Percentiles rank a stretch among this genome's conserved stretches.
These are phyloP conservation scores for Talaromyces sp. DNA, from an alignment of 2,329 filamentous ascomycete species.

Conservation along the genomic window DNA sequence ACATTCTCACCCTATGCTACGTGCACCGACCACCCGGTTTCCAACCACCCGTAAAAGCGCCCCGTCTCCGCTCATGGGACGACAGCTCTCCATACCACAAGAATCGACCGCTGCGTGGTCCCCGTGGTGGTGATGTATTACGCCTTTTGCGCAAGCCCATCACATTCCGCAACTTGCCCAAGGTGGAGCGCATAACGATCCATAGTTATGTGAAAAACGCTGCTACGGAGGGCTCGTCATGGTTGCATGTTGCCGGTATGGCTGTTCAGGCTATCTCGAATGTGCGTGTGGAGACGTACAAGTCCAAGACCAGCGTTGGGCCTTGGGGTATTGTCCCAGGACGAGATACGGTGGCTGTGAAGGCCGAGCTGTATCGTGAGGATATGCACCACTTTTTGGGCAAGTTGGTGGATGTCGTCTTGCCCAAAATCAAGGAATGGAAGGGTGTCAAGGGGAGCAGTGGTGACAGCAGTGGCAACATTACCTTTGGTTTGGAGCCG, in stretches of 20 bases:
- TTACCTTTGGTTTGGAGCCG: conserved; percentile 73
- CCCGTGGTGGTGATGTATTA: conserved; percentile 66
- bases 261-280: conserved; percentile 82
- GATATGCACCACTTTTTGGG: conserved; percentile 86
- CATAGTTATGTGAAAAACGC: conserved; percentile 68
- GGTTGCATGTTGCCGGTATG: conserved; percentile 78
- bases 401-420: conserved; percentile 82
- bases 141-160: conserved; percentile 53
- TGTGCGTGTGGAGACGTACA: conserved; percentile 66
- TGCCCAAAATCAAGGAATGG: conserved; percentile 97
- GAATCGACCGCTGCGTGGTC: conserved; percentile 79
- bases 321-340: conserved; percentile 72
- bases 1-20: conserved; percentile 86
- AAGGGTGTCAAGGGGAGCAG: conserved; percentile 70
- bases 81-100: conserved; percentile 91
- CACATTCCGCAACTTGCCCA: conserved; percentile 80
- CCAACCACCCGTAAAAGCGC: conserved; percentile 52
- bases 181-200: conserved; percentile 74
- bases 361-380: conserved; percentile 72
- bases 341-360: conserved; percentile 66
- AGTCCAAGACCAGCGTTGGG: conserved; percentile 65
- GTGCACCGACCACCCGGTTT: conserved; percentile 78
- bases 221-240: conserved; percentile 66
- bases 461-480: conserved; percentile 84
- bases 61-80: conserved; percentile 79